Percentiles rank a stretch among this genome's conserved stretches.
Conservation (phyloP, 768 basidiomycete genomes). For the Mycena venus region DNA sequence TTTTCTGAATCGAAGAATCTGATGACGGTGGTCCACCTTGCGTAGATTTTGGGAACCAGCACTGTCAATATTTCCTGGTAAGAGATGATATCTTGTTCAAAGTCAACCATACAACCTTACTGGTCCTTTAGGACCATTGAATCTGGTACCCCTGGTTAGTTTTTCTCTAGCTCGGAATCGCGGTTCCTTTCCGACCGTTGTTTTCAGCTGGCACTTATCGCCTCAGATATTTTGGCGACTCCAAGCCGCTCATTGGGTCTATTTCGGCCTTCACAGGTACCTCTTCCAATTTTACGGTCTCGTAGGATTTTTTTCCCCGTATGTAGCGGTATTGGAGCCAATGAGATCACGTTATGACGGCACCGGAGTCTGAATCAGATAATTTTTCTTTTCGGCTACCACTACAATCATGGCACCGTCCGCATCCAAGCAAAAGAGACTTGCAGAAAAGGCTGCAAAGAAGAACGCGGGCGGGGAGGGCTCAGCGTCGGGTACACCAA, state of each 20-base stretch:
- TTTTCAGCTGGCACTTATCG: slow-evolving; percentile 76
- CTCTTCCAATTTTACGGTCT: slow-evolving; percentile 69
- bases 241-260: slow-evolving; percentile 73
- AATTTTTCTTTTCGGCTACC: slow-evolving; percentile 20
- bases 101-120: background rate
- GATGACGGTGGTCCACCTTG: background rate
- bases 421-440: slow-evolving; percentile 90
- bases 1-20: too few species aligned
- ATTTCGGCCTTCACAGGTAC: slow-evolving; percentile 73
- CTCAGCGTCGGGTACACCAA: slow-evolving; percentile 68
- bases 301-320: background rate
- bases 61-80: background rate
- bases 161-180: background rate
- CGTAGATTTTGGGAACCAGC: background rate
- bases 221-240: slow-evolving; percentile 80
- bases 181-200: slow-evolving; percentile 7
- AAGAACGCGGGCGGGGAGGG: slow-evolving; percentile 67
- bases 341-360: slow-evolving; percentile 18
- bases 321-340: background rate
- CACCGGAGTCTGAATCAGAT: slow-evolving; percentile 7
- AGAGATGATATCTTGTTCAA: background rate
- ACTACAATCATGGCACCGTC: slow-evolving; percentile 75
- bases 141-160: background rate
- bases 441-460: slow-evolving; percentile 94
- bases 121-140: background rate